Evolutionary conservation across 768 basidiomycete genomes (phyloP).

Genomic region (Pulveroboletus sp.): DNA sequence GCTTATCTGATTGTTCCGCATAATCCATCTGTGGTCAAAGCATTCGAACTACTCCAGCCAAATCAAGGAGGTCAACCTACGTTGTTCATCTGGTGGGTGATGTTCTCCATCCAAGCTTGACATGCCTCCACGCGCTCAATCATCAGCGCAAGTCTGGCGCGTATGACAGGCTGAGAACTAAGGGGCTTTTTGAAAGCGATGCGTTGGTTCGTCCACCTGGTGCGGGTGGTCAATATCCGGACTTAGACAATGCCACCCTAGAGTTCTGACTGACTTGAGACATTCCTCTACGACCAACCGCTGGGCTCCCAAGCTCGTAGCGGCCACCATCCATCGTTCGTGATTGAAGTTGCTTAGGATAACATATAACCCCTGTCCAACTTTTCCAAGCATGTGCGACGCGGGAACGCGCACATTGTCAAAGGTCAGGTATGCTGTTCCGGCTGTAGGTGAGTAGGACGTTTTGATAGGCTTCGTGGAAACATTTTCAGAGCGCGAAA

Average conservation of each 20-base stretch:
- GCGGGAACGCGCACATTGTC: conserved; percentile 80
- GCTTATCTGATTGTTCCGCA: conserved; percentile 72
- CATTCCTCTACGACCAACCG: conserved; percentile 85
- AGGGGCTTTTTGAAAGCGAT: conserved; percentile 88
- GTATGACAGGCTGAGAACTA: conserved; percentile 77
- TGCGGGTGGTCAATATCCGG: conserved; percentile 6
- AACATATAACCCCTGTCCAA: conserved; percentile 78
- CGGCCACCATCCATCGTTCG: conserved; percentile 84
- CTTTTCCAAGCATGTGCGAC: conserved; percentile 81
- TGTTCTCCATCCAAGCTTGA: conserved; percentile 85
- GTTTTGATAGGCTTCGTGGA: conserved; percentile 90
- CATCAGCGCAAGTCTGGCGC: conserved; percentile 84
- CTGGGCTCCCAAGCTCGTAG: conserved; percentile 68
- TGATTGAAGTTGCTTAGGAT: conserved; percentile 87
- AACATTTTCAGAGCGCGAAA: conserved; percentile 66
- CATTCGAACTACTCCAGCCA: not conserved
- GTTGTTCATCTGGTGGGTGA: conserved; percentile 92
- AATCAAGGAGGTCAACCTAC: conserved; percentile 34
- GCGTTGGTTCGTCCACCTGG: conserved; percentile 84
- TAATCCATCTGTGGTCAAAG: conserved; percentile 67
- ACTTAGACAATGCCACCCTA: not conserved
- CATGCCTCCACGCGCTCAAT: conserved; percentile 82
- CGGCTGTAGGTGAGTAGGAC: conserved; percentile 85
- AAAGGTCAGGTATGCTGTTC: conserved; percentile 83
- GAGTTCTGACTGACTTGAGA: conserved; percentile 52